Evolutionary conservation across 768 basidiomycete species (phyloP), one percentile per base, ranked within the genome.

Genomic region (Obba rivulosa): DNA sequence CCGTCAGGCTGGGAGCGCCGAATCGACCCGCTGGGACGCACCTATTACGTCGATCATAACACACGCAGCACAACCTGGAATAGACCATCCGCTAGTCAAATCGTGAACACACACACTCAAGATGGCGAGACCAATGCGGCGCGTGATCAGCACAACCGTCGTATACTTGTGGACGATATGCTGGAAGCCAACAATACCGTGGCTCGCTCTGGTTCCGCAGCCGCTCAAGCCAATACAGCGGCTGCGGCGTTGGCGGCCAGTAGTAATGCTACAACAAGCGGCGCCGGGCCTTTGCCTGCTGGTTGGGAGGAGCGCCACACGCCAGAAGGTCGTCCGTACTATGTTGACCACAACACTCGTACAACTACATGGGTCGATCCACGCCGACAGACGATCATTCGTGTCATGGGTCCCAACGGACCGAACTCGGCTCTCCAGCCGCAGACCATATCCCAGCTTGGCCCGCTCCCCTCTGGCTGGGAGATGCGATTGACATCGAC

Each of bases 331-430:
- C 82, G 96, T 35, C 92, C 96, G 2, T 99, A 99, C 70, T 99
- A 96, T 66, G 96, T 99, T 43, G 96, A 99, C 66, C 96, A 99
- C 72, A 99, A 99, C 64, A 98, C 95, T 10, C 83, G 96, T 41
- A 98, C 96, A 17, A 98, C 96, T 25, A 99, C 96, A n/a, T 99
- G 96, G 96, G 94, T 98, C 20, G 96, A 99, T 65, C 96, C 96
- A 34, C 87, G 96, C 43, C 83, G 96, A 40, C 96, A 98, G 70
- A 92, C 93, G 10, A 80, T 98, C 52, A 87, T 98, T 51, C 92
- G 95, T 53, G 94, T 97, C 41, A 89, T 98, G 85, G 94, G 92
- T 17, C 92, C 93, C 18, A 83, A 82, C 60, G 93, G 94, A 10
- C 90, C 90, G 67, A 88, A 87, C 55, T 71, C 92, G 14, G 80